Evolutionary conservation across 768 basidiomycete genomes (phyloP), one percentile per base, ranked within the genome.

Genomic region (Rhizopogon sp.): DNA sequence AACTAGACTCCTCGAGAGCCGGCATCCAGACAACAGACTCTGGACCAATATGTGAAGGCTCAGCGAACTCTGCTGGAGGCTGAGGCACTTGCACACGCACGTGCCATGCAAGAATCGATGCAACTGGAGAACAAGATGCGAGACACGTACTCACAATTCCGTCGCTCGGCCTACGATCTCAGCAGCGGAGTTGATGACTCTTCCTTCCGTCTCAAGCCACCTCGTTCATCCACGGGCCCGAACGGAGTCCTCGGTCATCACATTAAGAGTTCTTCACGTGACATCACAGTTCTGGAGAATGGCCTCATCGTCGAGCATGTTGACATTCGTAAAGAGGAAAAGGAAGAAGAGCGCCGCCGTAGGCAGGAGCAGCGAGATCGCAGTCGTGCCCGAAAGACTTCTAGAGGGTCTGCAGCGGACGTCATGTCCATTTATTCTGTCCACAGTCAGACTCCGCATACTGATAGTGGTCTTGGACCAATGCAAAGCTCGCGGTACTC

Each of bases 231-330:
- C 6, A 35, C 66, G 29, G 62, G 65, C 14, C 54, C 65, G 8
- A 75, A 78, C 4, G 66, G 71, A 13, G 54, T 70, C 5, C 39
- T 62, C 40, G 72, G 69, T n/a, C 64, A 70, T 13, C 70, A 74
- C 44, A 70, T 71, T 28, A 80, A 79, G 31, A 76, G 74, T 20
- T 79, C 83, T 52, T 83, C 84, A 40, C 80, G 88, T 35, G 88
- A 93, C 53, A 78, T 90, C 13, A 90, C 90, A 0, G 74, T 94
- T 9, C 79, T 95, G 20, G 88, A 93, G 69, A 93, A 90, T 59
- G 91, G 91, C 3, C 84, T 94, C 79, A 89, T 93, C 51, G 86
- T 93, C 7, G 93, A 95, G 62, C 88, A 90, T 57, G 87, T 94
- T 39, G 82, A 94, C 67, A 82, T 94, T 17, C 82, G 85, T 33